These are phyloP conservation scores for Meyerozyma carpophila DNA, from an alignment of 1,139 yeast species.

Conservation along the genomic window DNA sequence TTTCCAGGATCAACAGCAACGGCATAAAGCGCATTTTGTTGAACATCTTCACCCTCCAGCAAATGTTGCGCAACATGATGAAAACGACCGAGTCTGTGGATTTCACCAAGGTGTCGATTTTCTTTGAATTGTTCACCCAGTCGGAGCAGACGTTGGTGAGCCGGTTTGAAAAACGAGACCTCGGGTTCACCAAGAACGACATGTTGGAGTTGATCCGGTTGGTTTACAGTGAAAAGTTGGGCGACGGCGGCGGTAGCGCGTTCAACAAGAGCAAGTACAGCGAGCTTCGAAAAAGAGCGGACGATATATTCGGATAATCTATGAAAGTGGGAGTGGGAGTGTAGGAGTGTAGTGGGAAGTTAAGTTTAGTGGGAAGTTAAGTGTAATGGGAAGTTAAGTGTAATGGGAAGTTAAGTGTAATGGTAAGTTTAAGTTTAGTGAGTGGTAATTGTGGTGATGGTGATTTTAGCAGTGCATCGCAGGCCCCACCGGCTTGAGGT, in stretches of 20 bases:
- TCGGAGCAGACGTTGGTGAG: slow-evolving; percentile 33
- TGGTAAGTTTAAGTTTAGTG: too few species aligned
- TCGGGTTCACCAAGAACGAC: slow-evolving; percentile 22
- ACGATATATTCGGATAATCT: slow-evolving; percentile 3
- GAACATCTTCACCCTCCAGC: slow-evolving; percentile 71
- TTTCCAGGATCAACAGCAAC: slow-evolving; percentile 51
- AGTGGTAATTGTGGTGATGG: too few species aligned
- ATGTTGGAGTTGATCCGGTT: slow-evolving; percentile 36
- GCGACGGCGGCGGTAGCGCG: slow-evolving; percentile 34
- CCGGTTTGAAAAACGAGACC: slow-evolving; percentile 14
- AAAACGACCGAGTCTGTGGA: slow-evolving; percentile 54
- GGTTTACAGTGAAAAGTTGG: slow-evolving; percentile 45
- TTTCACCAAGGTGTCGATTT: slow-evolving; percentile 51
- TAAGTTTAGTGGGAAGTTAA: too few species aligned
- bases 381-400: too few species aligned
- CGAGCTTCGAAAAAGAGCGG: slow-evolving; percentile 29
- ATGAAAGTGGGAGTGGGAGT: background rate
- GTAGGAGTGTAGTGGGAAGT: too few species aligned
- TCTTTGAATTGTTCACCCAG: slow-evolving; percentile 50
- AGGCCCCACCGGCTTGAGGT: slow-evolving; percentile 15
- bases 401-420: too few species aligned
- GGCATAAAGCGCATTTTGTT: slow-evolving; percentile 66
- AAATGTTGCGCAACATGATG: slow-evolving; percentile 62
- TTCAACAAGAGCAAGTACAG: slow-evolving; percentile 36
- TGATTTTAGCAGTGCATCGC: background rate